Conservation (phyloP, 768 basidiomycete species). For the Amyloporia xantha region DNA sequence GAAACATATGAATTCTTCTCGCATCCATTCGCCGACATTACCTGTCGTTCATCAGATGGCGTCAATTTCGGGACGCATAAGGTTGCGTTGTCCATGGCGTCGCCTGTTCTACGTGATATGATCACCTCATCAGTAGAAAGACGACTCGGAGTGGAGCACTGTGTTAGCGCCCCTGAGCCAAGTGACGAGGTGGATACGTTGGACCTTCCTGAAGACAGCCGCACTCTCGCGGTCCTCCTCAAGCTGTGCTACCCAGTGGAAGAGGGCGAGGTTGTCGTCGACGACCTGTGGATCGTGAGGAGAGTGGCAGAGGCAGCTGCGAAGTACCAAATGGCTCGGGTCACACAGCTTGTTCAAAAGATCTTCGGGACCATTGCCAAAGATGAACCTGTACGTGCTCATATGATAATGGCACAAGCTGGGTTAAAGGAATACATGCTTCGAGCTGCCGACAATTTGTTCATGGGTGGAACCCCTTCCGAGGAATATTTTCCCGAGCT, state of each 20-base stretch:
- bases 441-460: too few species aligned
- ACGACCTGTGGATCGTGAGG: constrained; percentile 5
- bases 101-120: constrained; percentile 24
- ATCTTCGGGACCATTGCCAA: too few species aligned
- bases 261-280: constrained; percentile 2
- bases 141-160: too few species aligned
- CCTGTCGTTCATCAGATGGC: too few species aligned
- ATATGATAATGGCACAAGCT: too few species aligned
- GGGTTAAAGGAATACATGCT: too few species aligned
- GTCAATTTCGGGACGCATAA: constrained; percentile 31
- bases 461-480: too few species aligned
- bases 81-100: constrained; percentile 28
- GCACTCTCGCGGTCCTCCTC: constrained; percentile 6
- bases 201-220: background rate
- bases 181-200: background rate
- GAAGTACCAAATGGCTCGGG: constrained; percentile 17
- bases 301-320: constrained; percentile 10
- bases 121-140: too few species aligned
- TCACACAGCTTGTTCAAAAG: too few species aligned
- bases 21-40: constrained; percentile 30
- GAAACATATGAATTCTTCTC: too few species aligned
- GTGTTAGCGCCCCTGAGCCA: background rate
- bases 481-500: background rate
- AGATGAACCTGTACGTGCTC: too few species aligned
- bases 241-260: too few species aligned